A percentile compares a stretch with the other conserved stretches of the same genome.
These are phyloP conservation scores for Cruciata laevipes DNA, from an alignment of 257 asterid species.

Conservation along the genomic window DNA sequence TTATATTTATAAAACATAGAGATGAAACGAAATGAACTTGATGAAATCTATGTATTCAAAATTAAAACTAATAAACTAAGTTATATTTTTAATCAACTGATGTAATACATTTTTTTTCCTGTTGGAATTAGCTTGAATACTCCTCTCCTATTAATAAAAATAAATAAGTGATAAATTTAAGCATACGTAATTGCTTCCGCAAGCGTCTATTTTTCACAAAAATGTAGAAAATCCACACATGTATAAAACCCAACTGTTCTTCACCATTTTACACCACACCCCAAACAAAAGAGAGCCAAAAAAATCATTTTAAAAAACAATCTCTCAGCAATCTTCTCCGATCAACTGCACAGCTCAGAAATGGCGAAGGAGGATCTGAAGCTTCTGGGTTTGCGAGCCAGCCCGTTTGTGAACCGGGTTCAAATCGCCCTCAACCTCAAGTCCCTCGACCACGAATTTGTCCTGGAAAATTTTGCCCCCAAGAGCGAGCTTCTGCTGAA, in stretches of 20 bases:
- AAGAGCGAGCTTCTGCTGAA: slow-evolving; percentile 34
- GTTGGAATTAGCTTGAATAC: no score
- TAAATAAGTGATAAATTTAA: no score
- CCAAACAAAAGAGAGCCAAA: background rate
- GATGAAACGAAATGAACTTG: no score
- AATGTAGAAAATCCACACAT: background rate
- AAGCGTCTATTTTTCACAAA: background rate
- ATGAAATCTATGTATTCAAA: no score
- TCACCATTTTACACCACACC: no score
- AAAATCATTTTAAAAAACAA: background rate
- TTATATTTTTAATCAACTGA: no score
- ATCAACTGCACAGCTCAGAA: background rate
- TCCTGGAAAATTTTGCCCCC: slow-evolving; percentile 6
- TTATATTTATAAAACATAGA: no score
- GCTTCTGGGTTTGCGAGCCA: slow-evolving; percentile 15
- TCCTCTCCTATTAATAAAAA: no score
- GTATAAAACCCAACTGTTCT: no score
- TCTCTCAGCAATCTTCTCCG: background rate
- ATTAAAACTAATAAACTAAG: no score
- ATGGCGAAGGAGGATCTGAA: slow-evolving; percentile 12
- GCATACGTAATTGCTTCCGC: background rate
- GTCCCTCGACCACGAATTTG: slow-evolving; percentile 17
- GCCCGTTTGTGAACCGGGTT: slow-evolving; percentile 23
- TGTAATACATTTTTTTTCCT: no score
- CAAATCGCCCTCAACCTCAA: slow-evolving; percentile 32